These are phyloP conservation scores for Russula sp. DNA, from an alignment of 768 basidiomycete genomes.

Conservation along the genomic window DNA sequence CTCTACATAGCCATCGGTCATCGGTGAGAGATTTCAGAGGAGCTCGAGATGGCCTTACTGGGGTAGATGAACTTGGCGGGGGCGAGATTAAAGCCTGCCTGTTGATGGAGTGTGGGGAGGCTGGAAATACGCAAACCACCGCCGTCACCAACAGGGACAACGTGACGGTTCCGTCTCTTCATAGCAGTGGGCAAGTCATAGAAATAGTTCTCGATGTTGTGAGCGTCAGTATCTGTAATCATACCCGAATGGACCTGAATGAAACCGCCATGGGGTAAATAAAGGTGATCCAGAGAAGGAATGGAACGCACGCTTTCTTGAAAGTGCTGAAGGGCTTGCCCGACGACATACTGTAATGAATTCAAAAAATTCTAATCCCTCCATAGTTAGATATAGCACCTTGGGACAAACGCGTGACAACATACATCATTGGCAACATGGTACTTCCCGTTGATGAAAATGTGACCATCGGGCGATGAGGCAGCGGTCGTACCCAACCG, in stretches of 20 bases:
- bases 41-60: constrained; percentile 41
- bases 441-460: constrained; percentile 49
- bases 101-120: constrained; percentile 52
- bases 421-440: constrained; percentile 20
- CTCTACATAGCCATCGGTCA: constrained; percentile 31
- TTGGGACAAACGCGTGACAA: background rate
- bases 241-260: constrained; percentile 53
- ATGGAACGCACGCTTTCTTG: constrained; percentile 61
- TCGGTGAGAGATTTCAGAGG: constrained; percentile 33
- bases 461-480: constrained; percentile 37
- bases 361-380: constrained; percentile 57
- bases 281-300: background rate
- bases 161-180: constrained; percentile 69
- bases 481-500: constrained; percentile 37
- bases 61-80: constrained; percentile 60
- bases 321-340: constrained; percentile 59
- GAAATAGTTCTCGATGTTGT: constrained; percentile 70
- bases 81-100: constrained; percentile 44
- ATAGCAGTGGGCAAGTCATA: constrained; percentile 81
- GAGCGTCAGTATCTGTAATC: constrained; percentile 51
- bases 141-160: constrained; percentile 53
- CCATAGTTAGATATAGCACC: background rate
- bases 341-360: constrained; percentile 58
- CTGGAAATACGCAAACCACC: constrained; percentile 52
- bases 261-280: constrained; percentile 5